Evolutionary conservation across 345 rosid species (phyloP).

Genomic region (Euphorbia peplus): DNA sequence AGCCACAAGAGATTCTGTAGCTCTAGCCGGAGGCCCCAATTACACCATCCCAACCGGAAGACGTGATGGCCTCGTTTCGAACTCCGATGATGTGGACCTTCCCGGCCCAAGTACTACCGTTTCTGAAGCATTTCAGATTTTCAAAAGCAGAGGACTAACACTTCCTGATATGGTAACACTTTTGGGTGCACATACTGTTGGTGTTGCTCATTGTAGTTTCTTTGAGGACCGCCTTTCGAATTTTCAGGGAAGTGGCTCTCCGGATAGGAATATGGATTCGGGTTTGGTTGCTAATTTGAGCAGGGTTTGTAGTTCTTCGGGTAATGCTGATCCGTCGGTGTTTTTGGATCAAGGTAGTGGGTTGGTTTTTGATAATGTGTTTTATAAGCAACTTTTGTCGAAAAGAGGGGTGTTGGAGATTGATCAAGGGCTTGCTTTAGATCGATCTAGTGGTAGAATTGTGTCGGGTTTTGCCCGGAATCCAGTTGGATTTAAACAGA

Average conservation of each 20-base stretch:
- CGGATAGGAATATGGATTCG: conserved; percentile 58
- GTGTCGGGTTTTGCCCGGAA: conserved; percentile 43
- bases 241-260: conserved; percentile 40
- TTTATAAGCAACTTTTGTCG: conserved; percentile 36
- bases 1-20: conserved; percentile 59
- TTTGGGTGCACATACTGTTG: conserved; percentile 75
- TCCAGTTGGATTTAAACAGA: conserved; percentile 26
- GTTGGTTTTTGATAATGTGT: conserved; percentile 45
- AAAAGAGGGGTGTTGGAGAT: conserved; percentile 55
- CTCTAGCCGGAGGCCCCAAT: conserved; percentile 52
- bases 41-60: conserved; percentile 55
- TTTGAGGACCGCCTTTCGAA: conserved; percentile 46
- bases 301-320: conserved; percentile 28
- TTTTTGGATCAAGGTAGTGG: conserved; percentile 62
- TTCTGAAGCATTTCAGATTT: conserved; percentile 30
- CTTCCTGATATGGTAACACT: conserved; percentile 64
- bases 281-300: conserved; percentile 37
- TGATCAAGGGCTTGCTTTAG: conserved; percentile 57
- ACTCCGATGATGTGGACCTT: conserved; percentile 43
- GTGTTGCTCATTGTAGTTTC: conserved; percentile 59
- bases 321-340: conserved; percentile 40
- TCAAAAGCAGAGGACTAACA: conserved; percentile 43
- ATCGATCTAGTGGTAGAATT: conserved; percentile 36
- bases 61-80: conserved; percentile 55
- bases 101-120: conserved; percentile 57